A percentile compares a stretch with the other conserved stretches of the same genome.
These are phyloP conservation scores for Linnemannia elongata DNA, from an alignment of 192 early-diverging fungal species.

Conservation along the genomic window DNA sequence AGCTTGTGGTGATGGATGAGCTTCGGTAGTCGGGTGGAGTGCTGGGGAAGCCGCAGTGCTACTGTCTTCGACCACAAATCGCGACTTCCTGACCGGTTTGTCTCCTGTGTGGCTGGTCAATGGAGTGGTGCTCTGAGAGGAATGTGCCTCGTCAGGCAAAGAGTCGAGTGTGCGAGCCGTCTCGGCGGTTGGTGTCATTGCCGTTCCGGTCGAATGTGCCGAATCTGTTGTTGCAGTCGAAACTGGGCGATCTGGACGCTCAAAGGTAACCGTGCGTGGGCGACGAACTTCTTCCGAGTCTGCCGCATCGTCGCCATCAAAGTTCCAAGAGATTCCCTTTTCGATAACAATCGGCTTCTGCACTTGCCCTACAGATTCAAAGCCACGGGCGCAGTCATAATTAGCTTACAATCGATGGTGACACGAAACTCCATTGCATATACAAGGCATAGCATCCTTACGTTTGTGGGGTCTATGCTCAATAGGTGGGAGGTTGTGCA, in stretches of 20 bases:
- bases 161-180: not conserved
- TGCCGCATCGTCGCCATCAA: slow-evolving; percentile 58
- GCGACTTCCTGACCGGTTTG: slow-evolving; percentile 55
- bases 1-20: slow-evolving; percentile 4
- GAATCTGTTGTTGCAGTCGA: slow-evolving; percentile 22
- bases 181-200: slow-evolving; percentile 5
- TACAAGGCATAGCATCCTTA: not conserved
- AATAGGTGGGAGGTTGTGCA: slow-evolving; percentile 75
- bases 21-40: not conserved
- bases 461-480: slow-evolving; percentile 66
- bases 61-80: slow-evolving; percentile 55
- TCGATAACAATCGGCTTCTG: slow-evolving; percentile 58
- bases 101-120: not conserved
- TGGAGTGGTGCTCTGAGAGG: slow-evolving; percentile 2
- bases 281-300: slow-evolving; percentile 14
- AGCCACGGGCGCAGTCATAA: not conserved
- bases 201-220: not conserved
- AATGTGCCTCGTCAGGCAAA: not conserved
- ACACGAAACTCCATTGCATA: not conserved
- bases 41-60: slow-evolving; percentile 14
- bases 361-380: slow-evolving; percentile 33
- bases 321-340: slow-evolving; percentile 78
- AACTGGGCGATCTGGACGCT: slow-evolving; percentile 12
- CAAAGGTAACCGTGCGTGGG: slow-evolving; percentile 43
- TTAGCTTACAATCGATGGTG: not conserved